Conservation (phyloP, 2,329 filamentous ascomycete genomes). For the Beauveria medogensis region DNA sequence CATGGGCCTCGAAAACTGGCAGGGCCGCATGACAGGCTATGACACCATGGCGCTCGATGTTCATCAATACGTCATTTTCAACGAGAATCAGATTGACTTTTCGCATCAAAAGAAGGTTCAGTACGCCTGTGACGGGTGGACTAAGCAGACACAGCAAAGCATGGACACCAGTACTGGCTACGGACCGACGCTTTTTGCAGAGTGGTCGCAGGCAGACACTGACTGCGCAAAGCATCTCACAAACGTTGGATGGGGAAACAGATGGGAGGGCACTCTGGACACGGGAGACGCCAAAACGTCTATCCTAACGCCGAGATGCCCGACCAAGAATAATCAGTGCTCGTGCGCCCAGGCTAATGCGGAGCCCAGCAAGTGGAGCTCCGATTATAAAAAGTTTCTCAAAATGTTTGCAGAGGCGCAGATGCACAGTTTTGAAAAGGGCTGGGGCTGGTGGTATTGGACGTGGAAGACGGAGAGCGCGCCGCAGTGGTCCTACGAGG, state of each 20-base stretch:
- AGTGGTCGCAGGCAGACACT: slow-evolving; percentile 97
- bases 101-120: slow-evolving; percentile 76
- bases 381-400: slow-evolving; percentile 75
- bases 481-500: slow-evolving; percentile 87
- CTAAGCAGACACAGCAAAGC: slow-evolving; percentile 63
- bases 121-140: slow-evolving; percentile 85
- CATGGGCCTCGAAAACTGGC: slow-evolving; percentile 84
- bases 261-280: slow-evolving; percentile 84
- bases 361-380: slow-evolving; percentile 57
- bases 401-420: slow-evolving; percentile 89
- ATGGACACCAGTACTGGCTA: slow-evolving; percentile 72
- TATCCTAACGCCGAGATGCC: slow-evolving; percentile 67
- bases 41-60: slow-evolving; percentile 82
- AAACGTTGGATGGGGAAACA: slow-evolving; percentile 78
- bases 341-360: slow-evolving; percentile 71
- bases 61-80: slow-evolving; percentile 98
- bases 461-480: slow-evolving; percentile 88
- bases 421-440: slow-evolving; percentile 88
- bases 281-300: slow-evolving; percentile 54
- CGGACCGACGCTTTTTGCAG: slow-evolving; percentile 87
- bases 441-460: slow-evolving; percentile 99
- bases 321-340: slow-evolving; percentile 57
- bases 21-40: slow-evolving; percentile 66
- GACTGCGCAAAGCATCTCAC: slow-evolving; percentile 85
- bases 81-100: slow-evolving; percentile 73